A percentile compares a stretch with the other conserved stretches of the same genome.
Evolutionary conservation across 1,284 basidiomycete species (phyloP).

Genomic region (Quambalaria eucalypti): DNA sequence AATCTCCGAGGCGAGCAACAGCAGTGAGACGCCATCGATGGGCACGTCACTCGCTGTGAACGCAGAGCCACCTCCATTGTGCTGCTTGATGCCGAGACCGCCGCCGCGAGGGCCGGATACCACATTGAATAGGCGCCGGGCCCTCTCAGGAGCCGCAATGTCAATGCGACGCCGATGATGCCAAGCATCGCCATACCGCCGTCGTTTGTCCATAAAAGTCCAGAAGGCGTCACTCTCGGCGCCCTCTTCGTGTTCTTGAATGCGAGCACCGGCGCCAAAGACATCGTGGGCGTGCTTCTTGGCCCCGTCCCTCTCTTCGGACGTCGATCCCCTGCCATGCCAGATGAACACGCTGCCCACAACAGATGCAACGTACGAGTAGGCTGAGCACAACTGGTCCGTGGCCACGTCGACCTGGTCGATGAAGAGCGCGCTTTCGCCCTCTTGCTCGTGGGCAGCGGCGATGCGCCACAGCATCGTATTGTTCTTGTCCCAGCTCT

Average conservation of each 20-base stretch:
- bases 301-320: constrained; percentile 18
- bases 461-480: constrained; percentile 25
- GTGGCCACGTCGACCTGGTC: constrained; percentile 32
- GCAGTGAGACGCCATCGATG: constrained; percentile 16
- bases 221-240: constrained; percentile 26
- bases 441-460: constrained; percentile 1
- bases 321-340: constrained; percentile 28
- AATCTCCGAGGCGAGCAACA: constrained; percentile 24
- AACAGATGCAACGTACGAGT: constrained; percentile 23
- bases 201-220: constrained; percentile 21
- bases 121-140: neutral
- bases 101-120: neutral
- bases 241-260: constrained; percentile 34
- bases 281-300: constrained; percentile 22
- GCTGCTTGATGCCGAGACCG: too few relatives aligned
- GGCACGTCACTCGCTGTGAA: constrained; percentile 8
- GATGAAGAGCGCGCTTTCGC: constrained; percentile 13
- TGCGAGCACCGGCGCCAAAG: constrained; percentile 10
- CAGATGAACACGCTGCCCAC: constrained; percentile 28
- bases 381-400: constrained; percentile 29
- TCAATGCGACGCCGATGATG: constrained; percentile 9
- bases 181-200: constrained; percentile 24
- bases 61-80: neutral
- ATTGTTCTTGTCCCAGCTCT: constrained; percentile 18
- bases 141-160: constrained; percentile 2